Conservation (phyloP, 2,329 filamentous ascomycete species). For the Cadophora gregata region DNA sequence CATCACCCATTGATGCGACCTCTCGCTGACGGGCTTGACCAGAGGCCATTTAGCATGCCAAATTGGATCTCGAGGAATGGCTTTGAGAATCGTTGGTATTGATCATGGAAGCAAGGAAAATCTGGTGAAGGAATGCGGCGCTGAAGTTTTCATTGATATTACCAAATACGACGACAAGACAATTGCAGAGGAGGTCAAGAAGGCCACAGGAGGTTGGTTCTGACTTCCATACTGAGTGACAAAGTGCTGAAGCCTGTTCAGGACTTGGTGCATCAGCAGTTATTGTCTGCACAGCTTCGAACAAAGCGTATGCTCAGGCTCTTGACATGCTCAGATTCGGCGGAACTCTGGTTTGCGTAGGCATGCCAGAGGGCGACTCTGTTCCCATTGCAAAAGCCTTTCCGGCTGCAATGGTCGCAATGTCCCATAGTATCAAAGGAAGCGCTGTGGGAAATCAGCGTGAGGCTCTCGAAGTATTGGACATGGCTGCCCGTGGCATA, state of each 20-base stretch:
- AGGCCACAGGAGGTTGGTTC: conserved; percentile 55
- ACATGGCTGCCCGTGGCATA: conserved; percentile 54
- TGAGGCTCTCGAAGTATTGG: conserved; percentile 55
- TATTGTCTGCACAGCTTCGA: conserved; percentile 59
- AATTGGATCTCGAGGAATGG: conserved; percentile 62
- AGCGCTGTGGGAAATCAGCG: conserved; percentile 56
- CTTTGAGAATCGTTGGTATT: conserved; percentile 68
- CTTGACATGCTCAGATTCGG: conserved; percentile 54
- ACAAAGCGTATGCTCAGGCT: conserved; percentile 56
- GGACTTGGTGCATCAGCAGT: conserved; percentile 48
- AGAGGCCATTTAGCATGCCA: conserved; percentile 66
- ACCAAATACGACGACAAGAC: conserved; percentile 57
- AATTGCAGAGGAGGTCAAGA: conserved; percentile 60
- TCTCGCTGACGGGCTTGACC: conserved; percentile 28
- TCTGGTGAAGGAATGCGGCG: conserved; percentile 63
- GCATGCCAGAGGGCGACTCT: conserved; percentile 54
- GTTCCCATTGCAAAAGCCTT: conserved; percentile 52
- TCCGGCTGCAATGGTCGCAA: conserved; percentile 49
- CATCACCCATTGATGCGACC: conserved; percentile 4
- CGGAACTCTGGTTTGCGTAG: conserved; percentile 58
- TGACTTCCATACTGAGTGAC: neutral
- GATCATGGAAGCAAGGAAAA: conserved; percentile 67
- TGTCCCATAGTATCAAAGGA: conserved; percentile 54
- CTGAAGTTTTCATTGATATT: conserved; percentile 70
- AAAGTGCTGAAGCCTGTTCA: conserved; percentile 1